Base-by-base conservation (phyloP, 2,329 filamentous ascomycete genomes). In the Exophiala sp. region DNA sequence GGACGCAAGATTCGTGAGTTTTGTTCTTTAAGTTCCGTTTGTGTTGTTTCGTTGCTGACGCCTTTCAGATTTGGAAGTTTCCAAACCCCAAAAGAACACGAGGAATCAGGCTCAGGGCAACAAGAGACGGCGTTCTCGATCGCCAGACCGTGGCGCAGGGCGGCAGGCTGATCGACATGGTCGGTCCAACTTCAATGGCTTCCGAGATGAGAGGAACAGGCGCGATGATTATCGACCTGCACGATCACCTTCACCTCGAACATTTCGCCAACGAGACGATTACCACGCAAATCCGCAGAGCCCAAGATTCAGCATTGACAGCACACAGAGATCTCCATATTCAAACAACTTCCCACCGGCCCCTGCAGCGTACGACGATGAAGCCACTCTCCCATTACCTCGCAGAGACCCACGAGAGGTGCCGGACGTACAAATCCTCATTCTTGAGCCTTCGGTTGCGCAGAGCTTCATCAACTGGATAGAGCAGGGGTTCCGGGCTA, bases 401-500 rank as follows among this genome's bases (percentile, higher is more conserved):
- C 79, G 82, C 48, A 78, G 89, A 50, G 79, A 82, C 50, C 82
- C 86, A 3, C 73, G 78, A 50, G 81, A 93, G 57, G 82, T 96
- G 18, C 90, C 91, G 2, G 89, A 97, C 60, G 85, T 96, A 13
- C 89, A 96, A 65, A 81, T 97, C 23, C 79, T 96, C 22, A 78
- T 94, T 3, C 74, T 91, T 38, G 83, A 91, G 57, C 63, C 43
- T 45, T 53, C 43, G 13, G 50, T 43, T 35, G 47, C 38, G 56
- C 77, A 85, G 53, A 83, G 88, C 49, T 96, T 95, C 62, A 81
- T 95, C 43, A 76, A 76, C 45, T 95, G 87, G 78, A 83, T 95
- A 9, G 86, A 95, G 64, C 77, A 78, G 27, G 78, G 82, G 0
- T 94, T 97, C 65, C 76, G 79, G 50, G 76, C 78, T 27, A 82